These are phyloP conservation scores for Fomitopsis palustris DNA, from an alignment of 1,284 basidiomycete genomes.

Conservation along the genomic window DNA sequence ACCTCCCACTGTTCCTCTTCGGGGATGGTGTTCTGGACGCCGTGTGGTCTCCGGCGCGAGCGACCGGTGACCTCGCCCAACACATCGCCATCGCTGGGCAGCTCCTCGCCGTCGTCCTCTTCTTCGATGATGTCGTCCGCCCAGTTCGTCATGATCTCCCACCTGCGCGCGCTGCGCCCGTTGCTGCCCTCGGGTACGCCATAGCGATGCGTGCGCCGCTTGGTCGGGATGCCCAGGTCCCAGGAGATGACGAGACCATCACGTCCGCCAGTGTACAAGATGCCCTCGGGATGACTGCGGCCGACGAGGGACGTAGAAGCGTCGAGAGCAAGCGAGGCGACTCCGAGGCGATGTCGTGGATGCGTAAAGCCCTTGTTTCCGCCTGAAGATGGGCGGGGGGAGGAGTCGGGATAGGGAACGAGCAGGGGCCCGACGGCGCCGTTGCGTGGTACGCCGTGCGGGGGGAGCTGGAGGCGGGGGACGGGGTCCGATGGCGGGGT, in stretches of 20 bases:
- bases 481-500: slow-evolving; percentile 65
- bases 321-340: slow-evolving; percentile 85
- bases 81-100: slow-evolving; percentile 65
- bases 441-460: slow-evolving; percentile 52
- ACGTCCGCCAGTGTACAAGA: slow-evolving; percentile 90
- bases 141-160: slow-evolving; percentile 83
- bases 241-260: slow-evolving; percentile 92
- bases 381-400: slow-evolving; percentile 21
- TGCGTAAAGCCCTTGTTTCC: slow-evolving; percentile 34
- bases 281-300: slow-evolving; percentile 70
- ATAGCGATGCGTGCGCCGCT: slow-evolving; percentile 36
- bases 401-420: slow-evolving; percentile 40
- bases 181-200: slow-evolving; percentile 14
- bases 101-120: slow-evolving; percentile 51
- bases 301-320: slow-evolving; percentile 73
- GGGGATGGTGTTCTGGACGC: slow-evolving; percentile 39
- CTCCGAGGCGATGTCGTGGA: slow-evolving; percentile 84
- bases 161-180: slow-evolving; percentile 34
- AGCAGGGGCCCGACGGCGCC: slow-evolving; percentile 69
- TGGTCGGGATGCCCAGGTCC: slow-evolving; percentile 80
- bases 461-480: slow-evolving; percentile 71
- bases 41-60: slow-evolving; percentile 20
- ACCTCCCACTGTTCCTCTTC: slow-evolving; percentile 81
- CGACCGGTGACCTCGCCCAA: slow-evolving; percentile 60
- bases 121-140: slow-evolving; percentile 66